A percentile compares a stretch with the other conserved stretches of the same genome.
phyloP scores from a whole-genome alignment of 805 yeast genomes.

The Scheffersomyces lignosus region DNA sequence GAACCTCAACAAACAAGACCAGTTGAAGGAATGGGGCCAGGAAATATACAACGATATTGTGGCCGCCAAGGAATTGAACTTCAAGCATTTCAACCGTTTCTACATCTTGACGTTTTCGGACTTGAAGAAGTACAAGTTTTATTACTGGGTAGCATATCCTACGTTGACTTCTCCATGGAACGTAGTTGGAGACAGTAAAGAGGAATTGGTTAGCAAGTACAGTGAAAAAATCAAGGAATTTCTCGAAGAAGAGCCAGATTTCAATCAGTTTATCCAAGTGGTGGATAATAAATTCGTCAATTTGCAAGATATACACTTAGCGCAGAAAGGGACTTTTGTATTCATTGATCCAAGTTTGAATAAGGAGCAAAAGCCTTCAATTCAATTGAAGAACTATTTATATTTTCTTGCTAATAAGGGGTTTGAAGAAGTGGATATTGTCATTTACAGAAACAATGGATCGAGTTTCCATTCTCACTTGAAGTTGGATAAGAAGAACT shows the following conservation, averaged over 20 bases:
- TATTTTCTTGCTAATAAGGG: constrained; percentile 41
- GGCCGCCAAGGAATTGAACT: constrained; percentile 14
- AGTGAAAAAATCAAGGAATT: background rate
- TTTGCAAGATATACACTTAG: constrained; percentile 1
- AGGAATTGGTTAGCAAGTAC: background rate
- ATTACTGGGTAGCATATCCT: constrained; percentile 90
- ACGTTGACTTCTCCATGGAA: constrained; percentile 55
- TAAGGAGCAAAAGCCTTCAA: constrained; percentile 39
- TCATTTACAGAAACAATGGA: constrained; percentile 23
- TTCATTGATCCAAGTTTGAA: constrained; percentile 35
- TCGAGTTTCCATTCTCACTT: constrained; percentile 28
- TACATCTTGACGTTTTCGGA: constrained; percentile 72
- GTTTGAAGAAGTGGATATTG: constrained; percentile 15
- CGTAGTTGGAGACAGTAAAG: constrained; percentile 5
- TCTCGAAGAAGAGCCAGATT: background rate
- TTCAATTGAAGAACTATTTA: constrained; percentile 59
- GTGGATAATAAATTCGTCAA: constrained; percentile 2
- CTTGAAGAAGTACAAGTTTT: constrained; percentile 81
- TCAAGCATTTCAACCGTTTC: constrained; percentile 19
- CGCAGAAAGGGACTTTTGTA: constrained; percentile 19
- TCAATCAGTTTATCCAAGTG: constrained; percentile 13
- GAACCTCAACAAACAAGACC: constrained; percentile 56
- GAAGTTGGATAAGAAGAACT: constrained; percentile 18
- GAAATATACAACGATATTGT: constrained; percentile 18
- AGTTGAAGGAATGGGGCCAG: constrained; percentile 46